phyloP scores from a whole-genome alignment of 2,329 filamentous ascomycete species.

The Pseudogymnoascus sp. region DNA sequence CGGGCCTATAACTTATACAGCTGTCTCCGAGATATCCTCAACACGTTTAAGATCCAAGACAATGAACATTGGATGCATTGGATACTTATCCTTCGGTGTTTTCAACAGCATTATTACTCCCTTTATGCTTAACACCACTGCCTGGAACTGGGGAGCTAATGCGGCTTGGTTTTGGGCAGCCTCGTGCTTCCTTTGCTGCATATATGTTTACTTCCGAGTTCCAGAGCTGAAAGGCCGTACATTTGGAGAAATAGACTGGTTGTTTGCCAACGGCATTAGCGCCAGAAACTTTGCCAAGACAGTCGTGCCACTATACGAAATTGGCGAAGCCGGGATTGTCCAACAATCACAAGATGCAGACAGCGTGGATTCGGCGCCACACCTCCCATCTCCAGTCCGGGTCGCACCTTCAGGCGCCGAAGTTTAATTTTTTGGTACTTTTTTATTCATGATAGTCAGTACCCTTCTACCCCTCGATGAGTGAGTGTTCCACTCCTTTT shows the following conservation, averaged over 20 bases:
- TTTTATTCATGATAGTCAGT: slow-evolving; percentile 8
- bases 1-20: slow-evolving; percentile 82
- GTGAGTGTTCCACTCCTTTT: background rate
- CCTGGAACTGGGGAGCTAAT: slow-evolving; percentile 83
- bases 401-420: background rate
- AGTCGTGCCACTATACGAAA: background rate
- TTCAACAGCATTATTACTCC: slow-evolving; percentile 76
- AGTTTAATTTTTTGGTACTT: background rate
- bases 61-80: slow-evolving; percentile 74
- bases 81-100: slow-evolving; percentile 69
- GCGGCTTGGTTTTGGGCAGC: slow-evolving; percentile 74
- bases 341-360: background rate
- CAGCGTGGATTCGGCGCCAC: background rate
- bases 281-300: slow-evolving; percentile 32
- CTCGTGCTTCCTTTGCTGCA: slow-evolving; percentile 47
- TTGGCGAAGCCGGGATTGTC: background rate
- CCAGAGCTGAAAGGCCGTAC: slow-evolving; percentile 75
- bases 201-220: slow-evolving; percentile 72
- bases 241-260: slow-evolving; percentile 78
- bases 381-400: background rate
- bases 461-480: too few species aligned
- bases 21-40: slow-evolving; percentile 79
- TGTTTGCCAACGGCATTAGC: slow-evolving; percentile 66
- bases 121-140: slow-evolving; percentile 84
- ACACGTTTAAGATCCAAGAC: slow-evolving; percentile 85